These are phyloP conservation scores for Cryptomeria japonica DNA, from an alignment of 75 land plant species.

Conservation along the genomic window DNA sequence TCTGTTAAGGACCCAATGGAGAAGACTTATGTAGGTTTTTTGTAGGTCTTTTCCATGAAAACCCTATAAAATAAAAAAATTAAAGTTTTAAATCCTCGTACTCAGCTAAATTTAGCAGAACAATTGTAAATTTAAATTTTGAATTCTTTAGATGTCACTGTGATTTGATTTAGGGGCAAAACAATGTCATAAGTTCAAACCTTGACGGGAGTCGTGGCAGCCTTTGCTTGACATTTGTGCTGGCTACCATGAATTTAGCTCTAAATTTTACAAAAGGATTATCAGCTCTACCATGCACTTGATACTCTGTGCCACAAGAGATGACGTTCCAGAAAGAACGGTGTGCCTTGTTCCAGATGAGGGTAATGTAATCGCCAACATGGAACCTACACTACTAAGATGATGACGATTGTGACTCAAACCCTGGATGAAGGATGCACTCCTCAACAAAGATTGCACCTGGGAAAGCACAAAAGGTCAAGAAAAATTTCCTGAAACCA, in stretches of 20 bases:
- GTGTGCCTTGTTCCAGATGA: not conserved
- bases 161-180: not conserved
- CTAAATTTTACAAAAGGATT: not conserved
- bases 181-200: constrained; percentile 1
- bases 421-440: not conserved
- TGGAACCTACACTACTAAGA: not conserved
- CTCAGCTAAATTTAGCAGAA: not conserved
- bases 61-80: no score
- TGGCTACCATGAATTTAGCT: not conserved
- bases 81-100: no score
- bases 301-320: not conserved
- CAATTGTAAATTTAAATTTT: not conserved
- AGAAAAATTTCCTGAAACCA: not conserved
- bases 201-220: not conserved
- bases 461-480: not conserved
- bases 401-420: not conserved
- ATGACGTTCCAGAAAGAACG: not conserved
- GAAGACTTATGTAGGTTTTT: no score
- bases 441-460: not conserved
- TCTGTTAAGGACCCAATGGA: no score
- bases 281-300: not conserved
- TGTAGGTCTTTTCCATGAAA: no score
- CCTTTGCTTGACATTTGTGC: not conserved
- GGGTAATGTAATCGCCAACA: not conserved
- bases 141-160: not conserved